Percentiles rank a stretch among this genome's conserved stretches.
These are phyloP conservation scores for Fusarium sp. DNA, from an alignment of 2,329 filamentous ascomycete species.

Conservation along the genomic window DNA sequence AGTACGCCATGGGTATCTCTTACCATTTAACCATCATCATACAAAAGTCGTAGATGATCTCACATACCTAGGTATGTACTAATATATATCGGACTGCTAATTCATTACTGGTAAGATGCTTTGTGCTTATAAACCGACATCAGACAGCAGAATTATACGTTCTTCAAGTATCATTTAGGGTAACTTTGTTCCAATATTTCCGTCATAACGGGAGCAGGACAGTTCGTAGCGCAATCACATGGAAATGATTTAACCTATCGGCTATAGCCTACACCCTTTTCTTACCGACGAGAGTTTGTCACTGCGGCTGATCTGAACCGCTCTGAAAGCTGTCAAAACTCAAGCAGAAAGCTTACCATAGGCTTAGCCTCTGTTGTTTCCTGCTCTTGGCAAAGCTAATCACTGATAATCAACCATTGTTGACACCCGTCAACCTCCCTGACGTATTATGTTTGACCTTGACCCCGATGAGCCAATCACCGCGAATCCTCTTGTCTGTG, in stretches of 20 bases:
- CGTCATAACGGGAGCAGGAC: background rate
- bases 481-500: slow-evolving; percentile 10
- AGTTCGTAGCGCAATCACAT: slow-evolving; percentile 26
- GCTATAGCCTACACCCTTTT: background rate
- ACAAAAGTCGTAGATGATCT: background rate
- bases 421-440: slow-evolving; percentile 15
- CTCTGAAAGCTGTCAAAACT: slow-evolving; percentile 10
- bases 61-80: too few relatives aligned
- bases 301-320: background rate
- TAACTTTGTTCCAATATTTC: background rate
- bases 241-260: slow-evolving; percentile 25
- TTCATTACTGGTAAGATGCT: background rate
- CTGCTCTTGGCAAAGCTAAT: slow-evolving; percentile 15
- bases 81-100: too few relatives aligned
- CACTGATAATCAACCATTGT: slow-evolving; percentile 4
- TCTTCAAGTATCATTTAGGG: background rate
- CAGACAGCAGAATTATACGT: background rate
- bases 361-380: background rate
- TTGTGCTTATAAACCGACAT: background rate
- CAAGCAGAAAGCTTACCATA: background rate
- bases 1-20: background rate
- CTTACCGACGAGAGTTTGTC: background rate
- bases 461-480: slow-evolving; percentile 22
- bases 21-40: background rate
- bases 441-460: slow-evolving; percentile 37